Evolutionary conservation across 306 rosid species (phyloP).

Genomic region (Vigna unguiculata): DNA sequence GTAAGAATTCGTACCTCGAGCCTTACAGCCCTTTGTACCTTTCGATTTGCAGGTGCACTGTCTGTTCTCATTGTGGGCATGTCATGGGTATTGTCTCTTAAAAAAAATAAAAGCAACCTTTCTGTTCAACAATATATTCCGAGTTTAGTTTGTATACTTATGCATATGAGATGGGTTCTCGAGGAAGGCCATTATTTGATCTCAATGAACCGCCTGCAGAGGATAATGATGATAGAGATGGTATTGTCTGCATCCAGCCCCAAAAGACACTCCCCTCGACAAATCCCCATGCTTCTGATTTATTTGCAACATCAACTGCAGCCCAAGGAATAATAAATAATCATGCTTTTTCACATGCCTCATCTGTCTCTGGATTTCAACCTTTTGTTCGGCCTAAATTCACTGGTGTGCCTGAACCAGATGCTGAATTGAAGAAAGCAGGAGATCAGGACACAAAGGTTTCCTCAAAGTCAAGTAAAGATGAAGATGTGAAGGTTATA

Average conservation of each 20-base stretch:
- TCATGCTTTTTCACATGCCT: slow-evolving; percentile 81
- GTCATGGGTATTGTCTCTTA: slow-evolving; percentile 54
- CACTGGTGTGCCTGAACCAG: slow-evolving; percentile 53
- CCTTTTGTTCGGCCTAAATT: slow-evolving; percentile 84
- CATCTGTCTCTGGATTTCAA: slow-evolving; percentile 91
- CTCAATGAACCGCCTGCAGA: slow-evolving; percentile 95
- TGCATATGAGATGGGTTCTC: slow-evolving; percentile 95
- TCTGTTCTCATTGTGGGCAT: slow-evolving; percentile 50
- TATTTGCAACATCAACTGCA: slow-evolving; percentile 58
- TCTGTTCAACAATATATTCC: slow-evolving; percentile 39
- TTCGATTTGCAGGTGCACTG: slow-evolving; percentile 36
- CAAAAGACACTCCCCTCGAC: slow-evolving; percentile 76
- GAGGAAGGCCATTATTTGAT: slow-evolving; percentile 91
- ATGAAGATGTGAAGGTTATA: slow-evolving; percentile 55
- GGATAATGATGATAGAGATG: slow-evolving; percentile 76
- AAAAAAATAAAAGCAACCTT: slow-evolving; percentile 47
- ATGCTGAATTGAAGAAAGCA: slow-evolving; percentile 54
- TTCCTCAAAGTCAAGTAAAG: slow-evolving; percentile 50
- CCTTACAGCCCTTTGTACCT: background rate
- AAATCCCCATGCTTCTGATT: slow-evolving; percentile 58
- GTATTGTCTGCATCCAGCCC: slow-evolving; percentile 59
- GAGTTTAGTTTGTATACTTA: slow-evolving; percentile 69
- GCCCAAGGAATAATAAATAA: slow-evolving; percentile 72
- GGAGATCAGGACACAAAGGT: slow-evolving; percentile 51
- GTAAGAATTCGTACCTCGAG: background rate